Conservation (phyloP, 495 filamentous ascomycete genomes). For the Bacidia gigantensis region DNA sequence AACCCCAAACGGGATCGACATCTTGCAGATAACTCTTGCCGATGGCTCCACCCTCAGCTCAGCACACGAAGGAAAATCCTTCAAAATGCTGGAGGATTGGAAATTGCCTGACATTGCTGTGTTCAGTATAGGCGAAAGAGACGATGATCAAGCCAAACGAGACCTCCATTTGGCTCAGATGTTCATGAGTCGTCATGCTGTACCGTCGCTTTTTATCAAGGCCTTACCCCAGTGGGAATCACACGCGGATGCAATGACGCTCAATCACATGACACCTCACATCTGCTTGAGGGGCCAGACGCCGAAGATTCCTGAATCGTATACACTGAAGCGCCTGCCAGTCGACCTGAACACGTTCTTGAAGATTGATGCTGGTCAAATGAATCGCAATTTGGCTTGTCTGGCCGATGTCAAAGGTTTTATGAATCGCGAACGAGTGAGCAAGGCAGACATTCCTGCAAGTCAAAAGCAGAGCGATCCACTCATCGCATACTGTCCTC, state of each 20-base stretch:
- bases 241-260: constrained; percentile 27
- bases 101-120: constrained; percentile 58
- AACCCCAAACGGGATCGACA: constrained; percentile 27
- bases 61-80: constrained; percentile 34
- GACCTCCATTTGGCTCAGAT: constrained; percentile 41
- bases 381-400: constrained; percentile 61
- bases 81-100: constrained; percentile 41
- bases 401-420: constrained; percentile 24
- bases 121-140: constrained; percentile 47
- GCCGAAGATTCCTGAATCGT: constrained; percentile 32
- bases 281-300: constrained; percentile 54
- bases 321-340: constrained; percentile 46
- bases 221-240: constrained; percentile 42
- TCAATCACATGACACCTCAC: constrained; percentile 47
- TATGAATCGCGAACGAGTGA: neutral
- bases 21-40: constrained; percentile 41
- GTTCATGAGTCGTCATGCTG: constrained; percentile 50
- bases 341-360: constrained; percentile 62
- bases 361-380: constrained; percentile 56
- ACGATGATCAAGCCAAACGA: constrained; percentile 32
- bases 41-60: constrained; percentile 35
- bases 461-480: neutral
- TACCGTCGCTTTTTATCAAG: constrained; percentile 56
- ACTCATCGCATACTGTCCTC: neutral
- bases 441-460: neutral